Evolutionary conservation across 306 rosid species (phyloP), one percentile per base, ranked within the genome.

Genomic region (Casuarina glauca): DNA sequence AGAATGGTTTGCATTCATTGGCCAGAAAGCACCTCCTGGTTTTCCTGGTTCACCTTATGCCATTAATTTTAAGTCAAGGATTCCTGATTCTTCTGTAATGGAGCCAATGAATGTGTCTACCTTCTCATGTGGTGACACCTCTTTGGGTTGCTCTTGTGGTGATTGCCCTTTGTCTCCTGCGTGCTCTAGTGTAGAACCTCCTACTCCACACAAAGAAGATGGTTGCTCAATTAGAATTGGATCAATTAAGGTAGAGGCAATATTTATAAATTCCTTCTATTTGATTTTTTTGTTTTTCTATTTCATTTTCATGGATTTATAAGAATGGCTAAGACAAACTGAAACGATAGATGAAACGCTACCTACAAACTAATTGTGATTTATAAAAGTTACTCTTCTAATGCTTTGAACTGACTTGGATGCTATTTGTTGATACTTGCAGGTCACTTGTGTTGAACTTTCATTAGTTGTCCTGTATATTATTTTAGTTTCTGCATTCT

Each of bases 131-230:
- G 83, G 84, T 76, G 98, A 94, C 89, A 89, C 93, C 81, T 92
- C 98, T 63, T 87, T 94, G 63, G 97, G 97, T 76, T 94, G 98
- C 86, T 94, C 98, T 81, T 94, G 98, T 42, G 98, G 98, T 63
- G 98, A 94, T 86, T 94, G 98, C 76, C 98, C 97, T 73, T 80
- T 79, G 82, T 86, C 97, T 82, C 87, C 97, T 16, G 72, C 79
- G 62, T 94, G 98, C 89, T 83, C 92, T 3, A 75, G 42, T 70
- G 15, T 88, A 58, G 92, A 90, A 84, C 97, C 97, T 83, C 83
- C 90, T 60, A 62, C 91, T 50, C 98, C 95, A 44, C 89, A 80
- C 57, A 87, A 67, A 72, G 84, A 83, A 45, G 89, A 89, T 50
- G 77, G 90, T 70, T 94, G 98, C 88, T 78, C 87, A 60, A 79